Base-by-base conservation (phyloP, 2,329 filamentous ascomycete species). In the Fusarium succisae region DNA sequence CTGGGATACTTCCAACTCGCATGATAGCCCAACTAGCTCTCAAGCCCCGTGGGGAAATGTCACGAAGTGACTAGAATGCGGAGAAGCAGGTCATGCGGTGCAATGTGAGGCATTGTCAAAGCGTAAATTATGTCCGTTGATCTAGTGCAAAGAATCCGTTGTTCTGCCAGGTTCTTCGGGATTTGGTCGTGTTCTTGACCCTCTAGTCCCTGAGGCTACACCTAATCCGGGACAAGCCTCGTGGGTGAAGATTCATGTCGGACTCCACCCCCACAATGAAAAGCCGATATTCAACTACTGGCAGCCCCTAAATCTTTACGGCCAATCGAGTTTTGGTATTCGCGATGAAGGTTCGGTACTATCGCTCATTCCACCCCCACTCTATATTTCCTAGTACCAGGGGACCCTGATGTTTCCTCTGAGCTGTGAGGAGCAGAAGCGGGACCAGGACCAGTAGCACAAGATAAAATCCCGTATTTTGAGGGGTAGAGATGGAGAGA, bases 401-500 rank as follows among this genome's bases (percentile, higher is more conserved):
- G 3, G 10, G 4, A 20, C 9, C 20, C 28, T 48, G 20, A 17
- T 8, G 17, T 3, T n/a, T n/a, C 47, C 5, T n/a, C 7, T 7
- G 10, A n/a, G 4, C 10, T 30, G 5, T 10, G 47, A 30, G 28
- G 12, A 50, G 28, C 45, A 30, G 20, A 17, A 6, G 28, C 11
- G 11, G 22, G 14, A 30, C 9, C 11, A 9, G 7, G 22, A 13
- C 8, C 13, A 28, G 24, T 47, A 20, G 18, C 12, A 47, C 44
- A 28, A 3, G 3, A 12, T 8, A 10, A 17, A 17, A 0, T 15
- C 8, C 1, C 15, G 28, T n/a, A n/a, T 18, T 13, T 2, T 0
- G 47, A n/a, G 26, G 26, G 20, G 26, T 6, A 30, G 0, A 17
- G 20, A 13, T 1, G 10, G 22, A 6, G 1, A 17, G 7, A 4